Conservation (phyloP, 208 protist species). For the Leishmania turanica region DNA sequence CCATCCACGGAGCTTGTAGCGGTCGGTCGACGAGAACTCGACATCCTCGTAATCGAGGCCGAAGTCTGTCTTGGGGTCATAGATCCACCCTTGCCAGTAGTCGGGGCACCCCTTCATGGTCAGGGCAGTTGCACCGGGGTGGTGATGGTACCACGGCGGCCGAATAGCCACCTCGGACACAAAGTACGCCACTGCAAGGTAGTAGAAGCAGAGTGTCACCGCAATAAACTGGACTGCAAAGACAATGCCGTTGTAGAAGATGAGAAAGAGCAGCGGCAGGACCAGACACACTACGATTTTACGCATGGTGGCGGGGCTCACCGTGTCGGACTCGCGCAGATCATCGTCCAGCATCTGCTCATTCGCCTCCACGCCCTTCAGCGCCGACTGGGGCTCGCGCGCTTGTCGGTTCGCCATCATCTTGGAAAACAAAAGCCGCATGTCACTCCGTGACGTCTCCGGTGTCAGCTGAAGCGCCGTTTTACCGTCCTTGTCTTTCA, state of each 20-base stretch:
- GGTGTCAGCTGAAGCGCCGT: constrained; percentile 65
- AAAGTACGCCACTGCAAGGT: constrained; percentile 82
- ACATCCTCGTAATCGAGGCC: constrained; percentile 84
- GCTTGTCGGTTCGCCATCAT: constrained; percentile 42
- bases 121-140: constrained; percentile 55
- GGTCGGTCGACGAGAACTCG: constrained; percentile 65
- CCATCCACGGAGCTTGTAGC: constrained; percentile 83
- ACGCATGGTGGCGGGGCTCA: constrained; percentile 74
- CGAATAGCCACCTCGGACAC: constrained; percentile 88
- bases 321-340: constrained; percentile 63
- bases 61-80: constrained; percentile 86
- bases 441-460: constrained; percentile 27
- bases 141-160: constrained; percentile 91
- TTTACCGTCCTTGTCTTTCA: constrained; percentile 54
- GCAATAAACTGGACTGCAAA: constrained; percentile 76
- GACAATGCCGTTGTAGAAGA: constrained; percentile 77
- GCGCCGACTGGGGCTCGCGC: constrained; percentile 17
- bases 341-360: constrained; percentile 54
- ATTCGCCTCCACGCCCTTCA: constrained; percentile 48
- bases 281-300: constrained; percentile 67
- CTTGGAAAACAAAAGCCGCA: constrained; percentile 67
- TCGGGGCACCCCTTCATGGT: constrained; percentile 70
- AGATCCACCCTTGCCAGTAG: constrained; percentile 89
- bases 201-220: constrained; percentile 74
- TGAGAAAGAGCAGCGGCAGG: constrained; percentile 72